phyloP scores from a whole-genome alignment of 441 rosid genomes.

The Theobroma grandiflorum region DNA sequence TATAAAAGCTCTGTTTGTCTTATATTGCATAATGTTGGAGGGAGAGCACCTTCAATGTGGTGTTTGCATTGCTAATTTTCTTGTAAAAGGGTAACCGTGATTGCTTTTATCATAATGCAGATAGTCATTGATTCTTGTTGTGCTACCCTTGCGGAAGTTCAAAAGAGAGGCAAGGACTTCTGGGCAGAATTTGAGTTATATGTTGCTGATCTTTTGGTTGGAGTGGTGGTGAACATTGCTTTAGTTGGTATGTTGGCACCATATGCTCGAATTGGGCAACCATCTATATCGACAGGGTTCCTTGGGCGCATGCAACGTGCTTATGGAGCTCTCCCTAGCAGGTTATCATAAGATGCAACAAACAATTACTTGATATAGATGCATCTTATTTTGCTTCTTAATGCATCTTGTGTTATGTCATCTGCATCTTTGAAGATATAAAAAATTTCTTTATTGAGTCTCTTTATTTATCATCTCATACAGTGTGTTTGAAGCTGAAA shows the following conservation, averaged over 20 bases:
- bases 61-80: conserved; percentile 9
- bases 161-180: conserved; percentile 82
- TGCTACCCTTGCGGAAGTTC: conserved; percentile 86
- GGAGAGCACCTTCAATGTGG: neutral
- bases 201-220: conserved; percentile 77
- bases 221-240: conserved; percentile 76
- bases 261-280: conserved; percentile 75
- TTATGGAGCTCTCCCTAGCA: conserved; percentile 82
- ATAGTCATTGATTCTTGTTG: conserved; percentile 83
- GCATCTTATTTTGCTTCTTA: conserved; percentile 6
- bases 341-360: conserved; percentile 44
- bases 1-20: neutral
- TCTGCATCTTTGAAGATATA: conserved; percentile 7
- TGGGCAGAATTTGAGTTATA: conserved; percentile 89
- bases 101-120: conserved; percentile 44
- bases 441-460: neutral
- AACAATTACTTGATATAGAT: conserved; percentile 3
- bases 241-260: conserved; percentile 90
- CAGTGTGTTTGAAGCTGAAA: conserved; percentile 88
- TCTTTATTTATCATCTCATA: conserved; percentile 32
- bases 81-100: neutral
- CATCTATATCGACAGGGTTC: conserved; percentile 64
- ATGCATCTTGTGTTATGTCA: neutral
- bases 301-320: conserved; percentile 65
- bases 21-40: neutral